phyloP scores from a whole-genome alignment of 2,329 filamentous ascomycete species.

The Chlorencoelia australis region DNA sequence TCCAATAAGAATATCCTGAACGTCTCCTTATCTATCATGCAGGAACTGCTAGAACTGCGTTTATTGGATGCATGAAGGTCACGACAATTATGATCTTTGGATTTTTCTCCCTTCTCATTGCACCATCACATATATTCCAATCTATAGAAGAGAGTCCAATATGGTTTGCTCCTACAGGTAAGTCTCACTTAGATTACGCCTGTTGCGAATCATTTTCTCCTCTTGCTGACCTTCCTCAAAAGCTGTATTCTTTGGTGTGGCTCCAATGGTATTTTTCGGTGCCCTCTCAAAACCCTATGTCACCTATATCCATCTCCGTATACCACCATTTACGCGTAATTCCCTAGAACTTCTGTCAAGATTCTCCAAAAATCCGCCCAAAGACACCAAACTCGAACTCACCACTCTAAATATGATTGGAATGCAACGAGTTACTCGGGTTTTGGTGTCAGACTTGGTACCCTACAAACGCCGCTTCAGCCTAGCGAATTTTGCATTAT shows the following conservation, averaged over 20 bases:
- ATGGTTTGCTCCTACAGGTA: conserved; percentile 22
- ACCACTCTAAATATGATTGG: conserved; percentile 33
- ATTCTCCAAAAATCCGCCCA: conserved; percentile 39
- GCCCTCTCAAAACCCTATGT: conserved; percentile 63
- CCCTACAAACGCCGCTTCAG: conserved; percentile 21
- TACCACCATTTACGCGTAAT: conserved; percentile 54
- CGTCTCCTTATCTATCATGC: conserved; percentile 65
- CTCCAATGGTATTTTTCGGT: conserved; percentile 55
- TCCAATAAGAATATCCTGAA: conserved; percentile 39
- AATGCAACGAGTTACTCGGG: conserved; percentile 25
- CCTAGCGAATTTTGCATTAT: conserved; percentile 24
- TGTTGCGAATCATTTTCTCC: not conserved
- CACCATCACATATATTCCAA: conserved; percentile 30
- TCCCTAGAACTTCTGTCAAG: conserved; percentile 46
- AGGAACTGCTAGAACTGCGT: conserved; percentile 55
- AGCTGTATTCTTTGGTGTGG: conserved; percentile 50
- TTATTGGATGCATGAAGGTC: conserved; percentile 61
- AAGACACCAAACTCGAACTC: conserved; percentile 30
- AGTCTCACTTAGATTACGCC: not conserved
- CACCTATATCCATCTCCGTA: conserved; percentile 57
- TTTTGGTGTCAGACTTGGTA: conserved; percentile 21
- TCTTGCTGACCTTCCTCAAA: conserved; percentile 3
- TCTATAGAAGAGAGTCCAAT: conserved; percentile 18
- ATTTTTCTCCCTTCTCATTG: conserved; percentile 54
- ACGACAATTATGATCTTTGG: conserved; percentile 59